Conservation (phyloP, 305 asterid species). For the Solanum chacoense region DNA sequence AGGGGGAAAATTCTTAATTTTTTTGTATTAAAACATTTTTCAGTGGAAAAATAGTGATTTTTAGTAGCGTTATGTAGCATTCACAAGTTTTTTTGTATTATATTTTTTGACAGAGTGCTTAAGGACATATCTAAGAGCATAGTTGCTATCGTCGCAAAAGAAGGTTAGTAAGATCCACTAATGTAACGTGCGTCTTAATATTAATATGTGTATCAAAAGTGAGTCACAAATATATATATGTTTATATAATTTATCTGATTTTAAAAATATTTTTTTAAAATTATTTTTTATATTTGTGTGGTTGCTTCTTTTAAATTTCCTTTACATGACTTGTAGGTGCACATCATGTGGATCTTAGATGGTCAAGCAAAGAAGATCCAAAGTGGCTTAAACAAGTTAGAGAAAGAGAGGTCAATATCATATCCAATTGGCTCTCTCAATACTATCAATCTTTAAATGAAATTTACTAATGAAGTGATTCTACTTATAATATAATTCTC, state of each 20-base stretch:
- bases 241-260: no score
- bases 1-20: neutral
- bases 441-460: constrained; percentile 30
- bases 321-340: constrained; percentile 35
- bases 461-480: neutral
- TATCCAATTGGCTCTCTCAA: constrained; percentile 53
- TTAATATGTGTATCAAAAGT: neutral
- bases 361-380: constrained; percentile 69
- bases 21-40: no score
- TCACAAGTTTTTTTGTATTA: neutral
- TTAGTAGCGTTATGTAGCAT: neutral
- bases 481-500: neutral
- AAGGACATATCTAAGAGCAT: constrained; percentile 52
- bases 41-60: neutral
- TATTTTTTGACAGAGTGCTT: constrained; percentile 43
- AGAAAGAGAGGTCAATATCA: constrained; percentile 40
- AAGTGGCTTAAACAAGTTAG: constrained; percentile 63
- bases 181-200: neutral
- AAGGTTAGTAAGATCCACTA: constrained; percentile 30
- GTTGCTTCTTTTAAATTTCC: neutral
- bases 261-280: no score
- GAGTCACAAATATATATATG: neutral
- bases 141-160: constrained; percentile 58
- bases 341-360: constrained; percentile 87
- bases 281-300: neutral